These are phyloP conservation scores for Canariomyces notabilis DNA, from an alignment of 2,329 filamentous ascomycete species.

Conservation along the genomic window DNA sequence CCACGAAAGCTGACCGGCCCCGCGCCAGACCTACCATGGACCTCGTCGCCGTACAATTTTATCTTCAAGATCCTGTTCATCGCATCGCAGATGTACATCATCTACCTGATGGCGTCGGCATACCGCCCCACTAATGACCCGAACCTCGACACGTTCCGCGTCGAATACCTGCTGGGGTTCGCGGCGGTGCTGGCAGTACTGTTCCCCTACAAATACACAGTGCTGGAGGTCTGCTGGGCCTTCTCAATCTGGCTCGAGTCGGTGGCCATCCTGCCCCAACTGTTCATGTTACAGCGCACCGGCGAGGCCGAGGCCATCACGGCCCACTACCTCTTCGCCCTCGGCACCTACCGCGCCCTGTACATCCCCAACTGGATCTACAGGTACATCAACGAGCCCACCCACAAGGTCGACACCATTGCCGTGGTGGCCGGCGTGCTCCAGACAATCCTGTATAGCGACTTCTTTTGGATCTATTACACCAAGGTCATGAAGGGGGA, in stretches of 20 bases:
- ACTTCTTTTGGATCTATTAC: constrained; percentile 99
- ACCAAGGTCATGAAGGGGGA: constrained; percentile 88
- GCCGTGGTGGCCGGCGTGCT: constrained; percentile 83
- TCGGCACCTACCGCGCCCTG: constrained; percentile 84
- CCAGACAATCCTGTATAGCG: constrained; percentile 93
- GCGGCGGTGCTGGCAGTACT: constrained; percentile 73
- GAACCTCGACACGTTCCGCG: constrained; percentile 94
- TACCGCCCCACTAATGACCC: constrained; percentile 98
- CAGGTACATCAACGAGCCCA: constrained; percentile 70
- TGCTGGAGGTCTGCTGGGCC: constrained; percentile 88
- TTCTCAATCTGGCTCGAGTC: constrained; percentile 98
- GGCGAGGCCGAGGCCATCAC: constrained; percentile 99
- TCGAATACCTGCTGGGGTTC: constrained; percentile 85
- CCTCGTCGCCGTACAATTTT: constrained; percentile 82
- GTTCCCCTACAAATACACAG: constrained; percentile 78
- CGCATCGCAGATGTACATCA: constrained; percentile 80
- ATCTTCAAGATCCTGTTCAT: constrained; percentile 97
- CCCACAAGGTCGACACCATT: constrained; percentile 75
- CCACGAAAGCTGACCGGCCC: no score
- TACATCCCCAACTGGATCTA: constrained; percentile 99
- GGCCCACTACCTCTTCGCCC: constrained; percentile 91
- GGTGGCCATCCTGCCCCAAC: constrained; percentile 91
- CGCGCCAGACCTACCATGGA: constrained; percentile 73
- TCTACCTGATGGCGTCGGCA: constrained; percentile 96
- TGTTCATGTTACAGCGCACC: constrained; percentile 97